These are phyloP conservation scores for Begonia peltatifolia DNA, from an alignment of 306 rosid species.

Conservation along the genomic window DNA sequence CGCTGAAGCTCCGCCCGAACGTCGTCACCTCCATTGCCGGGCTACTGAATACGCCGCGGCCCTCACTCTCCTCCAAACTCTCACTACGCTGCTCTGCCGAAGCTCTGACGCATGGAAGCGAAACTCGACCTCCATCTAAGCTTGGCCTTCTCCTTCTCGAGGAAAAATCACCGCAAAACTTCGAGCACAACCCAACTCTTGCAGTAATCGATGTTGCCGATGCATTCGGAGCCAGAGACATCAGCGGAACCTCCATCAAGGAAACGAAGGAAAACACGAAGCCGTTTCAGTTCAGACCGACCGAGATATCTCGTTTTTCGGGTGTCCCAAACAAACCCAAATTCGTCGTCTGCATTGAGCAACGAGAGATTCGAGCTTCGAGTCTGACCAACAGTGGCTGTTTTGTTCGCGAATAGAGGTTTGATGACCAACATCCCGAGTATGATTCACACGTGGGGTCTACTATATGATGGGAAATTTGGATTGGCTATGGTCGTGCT, in stretches of 20 bases:
- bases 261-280: background rate
- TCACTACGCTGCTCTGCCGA: conserved; percentile 63
- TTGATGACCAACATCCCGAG: too few species aligned
- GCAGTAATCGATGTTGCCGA: conserved; percentile 35
- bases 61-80: conserved; percentile 26
- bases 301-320: background rate
- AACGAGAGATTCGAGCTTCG: background rate
- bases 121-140: conserved; percentile 15
- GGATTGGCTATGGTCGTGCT: background rate
- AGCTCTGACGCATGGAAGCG: conserved; percentile 25
- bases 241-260: conserved; percentile 19
- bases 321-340: conserved; percentile 1
- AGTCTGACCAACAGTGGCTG: background rate
- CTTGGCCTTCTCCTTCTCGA: conserved; percentile 17
- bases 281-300: background rate
- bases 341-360: conserved; percentile 13
- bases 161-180: conserved; percentile 14
- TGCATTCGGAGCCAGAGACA: conserved; percentile 22
- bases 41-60: conserved; percentile 37
- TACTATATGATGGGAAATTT: background rate
- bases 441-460: background rate
- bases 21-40: conserved; percentile 79
- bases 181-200: conserved; percentile 19
- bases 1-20: conserved; percentile 37
- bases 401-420: too few species aligned